Evolutionary conservation across 2,329 filamentous ascomycete genomes (phyloP), one percentile per base, ranked within the genome.

Genomic region (Pseudocercospora fijiensis): DNA sequence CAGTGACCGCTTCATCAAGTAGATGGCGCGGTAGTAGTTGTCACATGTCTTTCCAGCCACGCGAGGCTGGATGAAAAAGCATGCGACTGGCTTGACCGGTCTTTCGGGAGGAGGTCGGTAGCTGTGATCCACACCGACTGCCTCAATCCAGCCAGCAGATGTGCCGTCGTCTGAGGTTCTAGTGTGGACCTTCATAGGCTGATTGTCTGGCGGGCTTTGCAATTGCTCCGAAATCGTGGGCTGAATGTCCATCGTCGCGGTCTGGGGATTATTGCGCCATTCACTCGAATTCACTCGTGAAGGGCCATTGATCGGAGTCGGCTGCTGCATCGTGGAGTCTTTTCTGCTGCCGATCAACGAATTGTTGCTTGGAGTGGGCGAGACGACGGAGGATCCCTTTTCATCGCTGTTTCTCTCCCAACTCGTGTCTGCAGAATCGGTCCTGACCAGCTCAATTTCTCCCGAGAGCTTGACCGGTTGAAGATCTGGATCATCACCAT

Each of bases 91-190:
- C 76, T 91, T 96, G 20, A 87, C 81, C 8, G 83, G 80, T 62
- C 85, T 86, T 71, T 96, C 91, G 0, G 84, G 79, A 0, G 93
- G 93, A 51, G 95, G 89, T 63, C 89, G 86, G 75, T 98, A 99
- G 1, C 84, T 85, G 16, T 88, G 82, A 75, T 98, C 95, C n/a
- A 98, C 91, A 30, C 92, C 95, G 7, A 96, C 79, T 0, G 92
- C 92, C 75, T 97, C 92, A 67, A 98, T 95, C 88, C 90, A 96
- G 5, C 90, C 90, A 65, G 86, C 89, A 27, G 92, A 80, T 24
- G 84, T 86, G 9, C 88, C 88, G 37, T 85, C 80, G 22, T 86
- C 85, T 59, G 88, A 86, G 0, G 82, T 83, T 69, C 83, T 82
- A 49, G 73, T 77, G 69, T 81, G 81, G n/a, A 86, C 75, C 67